Percentiles rank a stretch among this genome's conserved stretches.
phyloP scores from a whole-genome alignment of 495 filamentous ascomycete genomes.

The Articulospora tetracladia region DNA sequence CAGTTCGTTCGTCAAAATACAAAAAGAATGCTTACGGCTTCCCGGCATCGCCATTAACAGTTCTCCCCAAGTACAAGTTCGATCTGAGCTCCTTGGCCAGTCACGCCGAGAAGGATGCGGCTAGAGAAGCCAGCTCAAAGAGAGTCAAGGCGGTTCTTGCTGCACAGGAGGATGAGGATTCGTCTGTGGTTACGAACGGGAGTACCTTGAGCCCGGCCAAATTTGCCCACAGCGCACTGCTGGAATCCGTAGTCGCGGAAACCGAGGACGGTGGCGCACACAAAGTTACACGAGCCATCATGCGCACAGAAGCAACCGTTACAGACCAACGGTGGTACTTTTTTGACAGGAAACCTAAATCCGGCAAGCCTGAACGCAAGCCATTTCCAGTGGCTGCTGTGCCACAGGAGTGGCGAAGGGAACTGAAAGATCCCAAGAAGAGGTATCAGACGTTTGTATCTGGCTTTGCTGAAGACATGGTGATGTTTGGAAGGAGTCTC shows the following conservation, averaged over 20 bases:
- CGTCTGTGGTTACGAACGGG: not conserved
- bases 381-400: constrained; percentile 31
- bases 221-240: constrained; percentile 6
- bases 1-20: constrained; percentile 25
- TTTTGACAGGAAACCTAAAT: constrained; percentile 39
- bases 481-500: constrained; percentile 44
- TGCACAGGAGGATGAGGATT: constrained; percentile 26
- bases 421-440: constrained; percentile 41
- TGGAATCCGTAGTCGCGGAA: constrained; percentile 20
- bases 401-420: constrained; percentile 30
- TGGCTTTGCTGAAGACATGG: constrained; percentile 60
- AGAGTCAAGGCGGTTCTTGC: constrained; percentile 43
- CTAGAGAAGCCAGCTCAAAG: constrained; percentile 53
- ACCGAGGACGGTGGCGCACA: constrained; percentile 38
- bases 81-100: constrained; percentile 62
- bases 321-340: constrained; percentile 63
- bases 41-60: constrained; percentile 35
- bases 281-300: constrained; percentile 65
- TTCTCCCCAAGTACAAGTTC: constrained; percentile 59
- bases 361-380: constrained; percentile 21
- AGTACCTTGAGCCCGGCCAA: not conserved
- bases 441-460: constrained; percentile 64
- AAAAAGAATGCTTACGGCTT: not conserved
- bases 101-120: constrained; percentile 52
- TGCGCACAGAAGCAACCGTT: constrained; percentile 68